Base-by-base conservation (phyloP, 495 filamentous ascomycete genomes). In the Penicillium steckii region DNA sequence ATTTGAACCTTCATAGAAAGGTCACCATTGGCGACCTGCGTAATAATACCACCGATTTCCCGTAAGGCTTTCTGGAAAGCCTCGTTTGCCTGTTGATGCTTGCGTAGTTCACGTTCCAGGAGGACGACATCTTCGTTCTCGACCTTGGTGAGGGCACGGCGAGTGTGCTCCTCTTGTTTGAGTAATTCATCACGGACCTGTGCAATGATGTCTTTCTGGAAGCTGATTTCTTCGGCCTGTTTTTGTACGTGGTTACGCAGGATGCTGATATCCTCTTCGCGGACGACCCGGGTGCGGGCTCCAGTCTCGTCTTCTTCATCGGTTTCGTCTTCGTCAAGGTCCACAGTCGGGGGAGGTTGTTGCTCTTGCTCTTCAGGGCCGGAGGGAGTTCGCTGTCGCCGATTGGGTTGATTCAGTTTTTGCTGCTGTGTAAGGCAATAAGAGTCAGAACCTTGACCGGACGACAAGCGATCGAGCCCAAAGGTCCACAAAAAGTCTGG, bases 1-100 rank as follows among this genome's bases (percentile, higher is more conserved):
- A 99, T 94, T 41, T 92, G 85, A 46, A 97, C 95, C 73, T 97
- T 97, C 81, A 96, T 96, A 67, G 90, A 95, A 46, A 99, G 78
- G 65, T 99, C 94, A 72, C 94, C 94, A 55, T 91, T 89, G 45
- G 94, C 94, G 37, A 97, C 94, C 51, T 90, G 90, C 4, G 91
- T 96, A 61, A 97, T 90, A 56, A 99, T 97, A 56, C 88, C 93
- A 47, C 94, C 94, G 66, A 99, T 99, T 70, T 99, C 94, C 49
- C 91, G 85, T 24, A 99, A 72, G 15, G 93, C 92, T 72, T 97
- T 99, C 61, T 96, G 91, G 79, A 97, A 99, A 60, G 94, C 95
- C 63, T 96, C 89, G 70, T 99, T 99, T 56, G 95, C 94, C 74
- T 97, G 92, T 57, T 96, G 91, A 62, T 96, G 90, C 68, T 97